Conservation (phyloP, 495 filamentous ascomycete species). For the Aspergillus kassunensis region DNA sequence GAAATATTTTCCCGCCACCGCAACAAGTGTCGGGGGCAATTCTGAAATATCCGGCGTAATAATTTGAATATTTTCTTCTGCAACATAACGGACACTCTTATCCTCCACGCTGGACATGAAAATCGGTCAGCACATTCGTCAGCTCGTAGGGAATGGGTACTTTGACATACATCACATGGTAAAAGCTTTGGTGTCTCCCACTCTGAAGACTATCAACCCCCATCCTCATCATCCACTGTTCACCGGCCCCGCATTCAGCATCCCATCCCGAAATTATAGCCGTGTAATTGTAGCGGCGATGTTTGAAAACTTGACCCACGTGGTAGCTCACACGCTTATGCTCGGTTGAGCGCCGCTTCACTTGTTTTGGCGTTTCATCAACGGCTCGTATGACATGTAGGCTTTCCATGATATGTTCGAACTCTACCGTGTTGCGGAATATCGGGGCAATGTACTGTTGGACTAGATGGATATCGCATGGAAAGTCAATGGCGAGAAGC, state of each 20-base stretch:
- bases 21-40: conserved; percentile 52
- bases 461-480: conserved; percentile 60
- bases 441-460: conserved; percentile 62
- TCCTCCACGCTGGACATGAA: conserved; percentile 58
- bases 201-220: conserved; percentile 55
- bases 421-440: conserved; percentile 38
- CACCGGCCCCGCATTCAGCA: conserved; percentile 46
- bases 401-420: conserved; percentile 46
- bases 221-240: conserved; percentile 59
- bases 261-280: conserved; percentile 90
- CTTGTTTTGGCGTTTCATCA: conserved; percentile 56
- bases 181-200: conserved; percentile 75
- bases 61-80: conserved; percentile 80
- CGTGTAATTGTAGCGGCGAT: conserved; percentile 73
- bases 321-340: conserved; percentile 55
- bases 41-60: conserved; percentile 46
- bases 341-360: conserved; percentile 40
- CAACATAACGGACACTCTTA: conserved; percentile 68
- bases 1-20: conserved; percentile 80
- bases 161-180: conserved; percentile 71
- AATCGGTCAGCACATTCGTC: conserved; percentile 9
- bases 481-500: conserved; percentile 58
- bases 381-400: conserved; percentile 55
- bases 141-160: not conserved
- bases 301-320: conserved; percentile 81